Evolutionary conservation across 257 asterid genomes (phyloP).

Genomic region (Rubia yunnanensis): DNA sequence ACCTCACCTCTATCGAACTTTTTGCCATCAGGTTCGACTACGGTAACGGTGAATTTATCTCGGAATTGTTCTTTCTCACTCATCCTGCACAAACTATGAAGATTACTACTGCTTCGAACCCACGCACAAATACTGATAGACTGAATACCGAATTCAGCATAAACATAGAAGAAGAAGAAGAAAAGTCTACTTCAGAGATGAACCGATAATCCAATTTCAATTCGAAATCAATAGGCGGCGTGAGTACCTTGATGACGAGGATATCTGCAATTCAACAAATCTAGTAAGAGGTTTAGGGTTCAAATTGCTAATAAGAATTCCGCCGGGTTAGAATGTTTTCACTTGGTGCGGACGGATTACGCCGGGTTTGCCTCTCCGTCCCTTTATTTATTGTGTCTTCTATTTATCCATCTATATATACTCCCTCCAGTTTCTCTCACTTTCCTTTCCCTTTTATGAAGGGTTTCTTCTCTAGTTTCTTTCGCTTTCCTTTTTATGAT

Average conservation of each 20-base stretch:
- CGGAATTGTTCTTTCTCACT: slow-evolving; percentile 71
- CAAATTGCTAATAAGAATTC: background rate
- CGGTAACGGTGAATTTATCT: slow-evolving; percentile 61
- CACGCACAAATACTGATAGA: background rate
- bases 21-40: slow-evolving; percentile 71
- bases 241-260: background rate
- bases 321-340: too few species aligned
- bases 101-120: background rate
- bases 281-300: background rate
- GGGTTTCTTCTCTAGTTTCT: too few species aligned
- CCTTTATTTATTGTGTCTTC: too few species aligned
- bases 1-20: slow-evolving; percentile 82
- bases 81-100: slow-evolving; percentile 4
- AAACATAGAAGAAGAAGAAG: background rate
- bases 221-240: background rate
- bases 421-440: too few species aligned
- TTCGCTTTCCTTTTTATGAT: too few species aligned
- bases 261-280: background rate
- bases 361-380: too few species aligned
- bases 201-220: background rate
- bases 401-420: too few species aligned
- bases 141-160: background rate
- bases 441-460: too few species aligned
- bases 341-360: too few species aligned
- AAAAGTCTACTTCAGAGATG: background rate